Evolutionary conservation across 2,329 filamentous ascomycete genomes (phyloP), one percentile per base, ranked within the genome.

Genomic region (Colletotrichum sp.): DNA sequence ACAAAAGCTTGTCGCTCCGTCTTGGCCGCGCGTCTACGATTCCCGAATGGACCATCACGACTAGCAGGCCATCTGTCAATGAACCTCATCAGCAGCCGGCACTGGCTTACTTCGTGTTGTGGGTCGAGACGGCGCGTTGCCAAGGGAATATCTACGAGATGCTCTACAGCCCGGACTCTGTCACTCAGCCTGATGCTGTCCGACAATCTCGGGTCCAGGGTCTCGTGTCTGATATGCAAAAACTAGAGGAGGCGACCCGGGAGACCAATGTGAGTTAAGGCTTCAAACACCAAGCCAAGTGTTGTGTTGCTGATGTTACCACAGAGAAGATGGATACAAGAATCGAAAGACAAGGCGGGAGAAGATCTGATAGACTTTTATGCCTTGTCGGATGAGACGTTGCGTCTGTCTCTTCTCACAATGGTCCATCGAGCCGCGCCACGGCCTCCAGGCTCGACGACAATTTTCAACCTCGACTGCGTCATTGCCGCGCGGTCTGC

Each of bases 41-140:
- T 3, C 89, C 89, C 33, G 89, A 91, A 76, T 91, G 88, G 80
- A 90, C 92, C 70, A 88, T 92, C 69, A 89, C 81, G 21, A 80
- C 83, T 8, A 69, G 55, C 4, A 38, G 66, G 2, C 68, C 71
- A 1, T 54, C 27, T 2, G 5, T 58, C 1, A n/a, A 16, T 3
- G 71, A 66, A 0, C 16, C 9, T 0, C 12, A 31, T 2, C 55
- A 31, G 6, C 31, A 47, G 15, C 68, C 68, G 3, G 84, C 80
- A n/a, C 78, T 76, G 76, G 78, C 77, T 73, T 83, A 84, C 6
- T 87, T 87, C 67, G 79, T 81, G 6, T 76, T 87, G 1, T 91
- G 89, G 88, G 84, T 89, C 36, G 78, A 83, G 59, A 84, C 88
- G 8, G 86, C 88, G n/a, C 84, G 84, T 18, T 86, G 89, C 5